Evolutionary conservation across 345 rosid genomes (phyloP).

Genomic region (Bretschneidera sinensis): DNA sequence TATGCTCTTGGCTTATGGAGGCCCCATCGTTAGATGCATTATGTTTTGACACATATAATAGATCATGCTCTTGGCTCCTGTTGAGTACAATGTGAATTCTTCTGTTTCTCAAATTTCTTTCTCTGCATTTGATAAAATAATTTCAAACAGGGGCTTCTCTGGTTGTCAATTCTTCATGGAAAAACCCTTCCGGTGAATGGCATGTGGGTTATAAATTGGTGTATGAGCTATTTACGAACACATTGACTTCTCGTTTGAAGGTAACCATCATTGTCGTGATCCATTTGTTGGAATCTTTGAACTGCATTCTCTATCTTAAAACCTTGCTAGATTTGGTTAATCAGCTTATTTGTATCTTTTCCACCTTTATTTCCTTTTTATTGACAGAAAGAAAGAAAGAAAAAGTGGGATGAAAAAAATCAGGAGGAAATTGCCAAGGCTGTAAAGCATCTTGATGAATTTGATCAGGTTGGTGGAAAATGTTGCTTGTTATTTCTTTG

Average conservation of each 20-base stretch:
- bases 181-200: constrained; percentile 93
- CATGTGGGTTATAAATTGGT: constrained; percentile 88
- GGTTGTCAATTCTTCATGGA: constrained; percentile 78
- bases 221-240: constrained; percentile 64
- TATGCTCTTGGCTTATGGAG: background rate
- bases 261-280: constrained; percentile 27
- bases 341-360: constrained; percentile 1
- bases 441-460: constrained; percentile 66
- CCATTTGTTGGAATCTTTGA: constrained; percentile 1
- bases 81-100: too few species aligned
- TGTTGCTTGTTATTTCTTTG: constrained; percentile 13
- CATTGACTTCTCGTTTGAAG: constrained; percentile 78
- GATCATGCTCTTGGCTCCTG: too few species aligned
- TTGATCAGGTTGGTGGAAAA: constrained; percentile 58
- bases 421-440: constrained; percentile 86
- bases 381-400: constrained; percentile 71
- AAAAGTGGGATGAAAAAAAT: constrained; percentile 82
- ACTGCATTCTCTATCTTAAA: constrained; percentile 9
- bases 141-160: constrained; percentile 50
- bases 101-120: background rate
- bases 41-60: background rate
- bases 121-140: constrained; percentile 11
- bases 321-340: background rate
- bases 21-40: background rate
- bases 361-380: constrained; percentile 5